Conservation (phyloP, 768 basidiomycete genomes). For the Suillus placidus region DNA sequence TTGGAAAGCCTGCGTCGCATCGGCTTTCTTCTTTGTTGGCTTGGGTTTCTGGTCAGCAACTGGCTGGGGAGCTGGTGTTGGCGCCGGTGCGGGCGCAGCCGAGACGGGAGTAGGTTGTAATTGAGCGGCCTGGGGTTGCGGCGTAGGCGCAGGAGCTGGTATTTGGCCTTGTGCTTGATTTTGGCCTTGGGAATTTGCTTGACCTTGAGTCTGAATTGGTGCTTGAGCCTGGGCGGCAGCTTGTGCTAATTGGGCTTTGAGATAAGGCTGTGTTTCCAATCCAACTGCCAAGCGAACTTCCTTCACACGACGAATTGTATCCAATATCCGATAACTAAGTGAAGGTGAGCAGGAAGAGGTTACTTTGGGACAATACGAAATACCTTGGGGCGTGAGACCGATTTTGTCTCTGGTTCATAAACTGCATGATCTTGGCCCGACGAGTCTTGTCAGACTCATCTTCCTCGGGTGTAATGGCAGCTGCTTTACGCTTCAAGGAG, state of each 20-base stretch:
- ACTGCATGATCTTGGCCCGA: conserved; percentile 73
- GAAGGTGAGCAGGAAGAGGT: background rate
- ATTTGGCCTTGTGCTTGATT: conserved; percentile 36
- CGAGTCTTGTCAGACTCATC: conserved; percentile 77
- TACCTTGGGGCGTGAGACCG: conserved; percentile 53
- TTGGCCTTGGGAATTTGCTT: conserved; percentile 29
- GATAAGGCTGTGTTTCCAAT: conserved; percentile 4
- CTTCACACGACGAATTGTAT: conserved; percentile 42
- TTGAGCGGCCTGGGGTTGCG: conserved; percentile 37
- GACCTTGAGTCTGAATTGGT: conserved; percentile 23
- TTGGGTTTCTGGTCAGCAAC: conserved; percentile 28
- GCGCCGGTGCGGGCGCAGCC: conserved; percentile 32
- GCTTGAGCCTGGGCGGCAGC: conserved; percentile 20
- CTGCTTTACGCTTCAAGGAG: conserved; percentile 78
- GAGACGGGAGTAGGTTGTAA: conserved; percentile 40
- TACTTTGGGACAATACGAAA: conserved; percentile 14
- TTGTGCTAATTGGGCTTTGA: conserved; percentile 7
- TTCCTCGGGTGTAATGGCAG: conserved; percentile 69
- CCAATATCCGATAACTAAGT: conserved; percentile 60
- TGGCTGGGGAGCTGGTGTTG: conserved; percentile 34
- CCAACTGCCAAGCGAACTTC: conserved; percentile 29
- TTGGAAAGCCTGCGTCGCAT: conserved; percentile 22
- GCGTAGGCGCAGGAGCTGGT: conserved; percentile 29
- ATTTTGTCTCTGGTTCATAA: conserved; percentile 68
- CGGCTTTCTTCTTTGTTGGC: conserved; percentile 33